Percentiles rank a stretch among this genome's conserved stretches.
Conservation (phyloP, 169 alveolate species). For the Theileria annulata region DNA sequence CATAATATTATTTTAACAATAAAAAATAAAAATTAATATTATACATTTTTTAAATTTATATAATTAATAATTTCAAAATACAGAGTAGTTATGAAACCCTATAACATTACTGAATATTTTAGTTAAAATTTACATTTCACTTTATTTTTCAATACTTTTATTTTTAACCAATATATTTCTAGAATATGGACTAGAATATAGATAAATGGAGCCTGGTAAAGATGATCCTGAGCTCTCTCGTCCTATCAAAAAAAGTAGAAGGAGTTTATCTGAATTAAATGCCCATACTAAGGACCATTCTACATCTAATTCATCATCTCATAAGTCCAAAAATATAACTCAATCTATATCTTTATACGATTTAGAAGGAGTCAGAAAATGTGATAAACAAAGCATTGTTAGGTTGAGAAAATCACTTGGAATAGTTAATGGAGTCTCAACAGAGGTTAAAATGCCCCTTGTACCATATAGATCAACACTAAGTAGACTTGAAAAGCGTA, state of each 20-base stretch:
- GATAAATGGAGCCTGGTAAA: too few species aligned
- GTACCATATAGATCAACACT: conserved; percentile 43
- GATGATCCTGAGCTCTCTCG: too few species aligned
- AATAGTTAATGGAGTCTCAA: background rate
- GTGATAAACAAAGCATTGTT: background rate
- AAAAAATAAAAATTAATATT: background rate
- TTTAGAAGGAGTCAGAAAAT: background rate
- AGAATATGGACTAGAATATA: too few species aligned
- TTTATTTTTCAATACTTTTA: too few species aligned
- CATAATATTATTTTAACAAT: background rate
- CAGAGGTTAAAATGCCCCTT: conserved; percentile 16
- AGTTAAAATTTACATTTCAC: too few species aligned
- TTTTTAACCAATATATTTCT: too few species aligned
- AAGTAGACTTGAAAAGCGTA: conserved; percentile 21
- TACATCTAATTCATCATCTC: background rate
- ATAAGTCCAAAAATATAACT: background rate
- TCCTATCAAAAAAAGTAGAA: background rate
- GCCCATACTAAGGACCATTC: background rate
- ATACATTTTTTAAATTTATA: background rate
- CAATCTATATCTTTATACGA: background rate
- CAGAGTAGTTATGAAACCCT: background rate
- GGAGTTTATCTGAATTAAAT: background rate
- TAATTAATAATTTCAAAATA: background rate
- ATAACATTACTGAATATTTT: background rate
- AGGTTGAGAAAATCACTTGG: background rate